Conservation (phyloP, 208 protist species). For the Leishmania aethiopica region DNA sequence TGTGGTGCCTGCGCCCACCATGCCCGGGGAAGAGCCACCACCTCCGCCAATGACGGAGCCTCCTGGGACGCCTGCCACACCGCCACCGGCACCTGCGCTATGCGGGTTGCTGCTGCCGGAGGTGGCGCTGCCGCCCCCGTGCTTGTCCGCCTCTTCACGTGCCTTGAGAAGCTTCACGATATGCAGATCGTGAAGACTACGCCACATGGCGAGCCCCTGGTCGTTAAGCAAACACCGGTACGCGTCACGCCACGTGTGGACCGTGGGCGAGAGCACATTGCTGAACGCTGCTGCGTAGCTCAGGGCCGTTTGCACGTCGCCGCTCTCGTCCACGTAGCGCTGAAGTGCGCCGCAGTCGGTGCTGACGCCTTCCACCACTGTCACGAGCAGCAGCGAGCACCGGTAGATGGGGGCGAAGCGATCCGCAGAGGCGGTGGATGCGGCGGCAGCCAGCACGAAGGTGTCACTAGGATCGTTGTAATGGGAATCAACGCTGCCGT, state of each 20-base stretch:
- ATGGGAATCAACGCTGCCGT: conserved; percentile 1
- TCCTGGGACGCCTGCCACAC: background rate
- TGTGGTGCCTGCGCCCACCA: background rate
- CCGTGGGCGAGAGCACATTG: conserved; percentile 25
- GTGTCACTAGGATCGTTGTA: background rate
- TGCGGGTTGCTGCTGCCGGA: background rate
- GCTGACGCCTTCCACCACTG: conserved; percentile 55
- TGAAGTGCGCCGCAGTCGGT: conserved; percentile 52
- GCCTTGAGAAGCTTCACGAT: conserved; percentile 43
- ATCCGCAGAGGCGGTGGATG: background rate
- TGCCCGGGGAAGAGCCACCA: background rate
- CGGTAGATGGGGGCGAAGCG: conserved; percentile 15
- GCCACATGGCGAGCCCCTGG: conserved; percentile 51
- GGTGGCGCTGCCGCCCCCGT: background rate
- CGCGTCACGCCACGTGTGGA: conserved; percentile 63
- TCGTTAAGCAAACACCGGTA: conserved; percentile 66
- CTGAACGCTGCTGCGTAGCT: conserved; percentile 66
- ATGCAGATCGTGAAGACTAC: conserved; percentile 64
- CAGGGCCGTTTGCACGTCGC: conserved; percentile 70
- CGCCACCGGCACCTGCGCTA: background rate
- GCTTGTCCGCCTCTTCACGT: conserved; percentile 22
- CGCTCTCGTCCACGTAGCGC: conserved; percentile 81
- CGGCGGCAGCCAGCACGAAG: background rate
- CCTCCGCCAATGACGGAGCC: conserved; percentile 1
- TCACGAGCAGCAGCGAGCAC: conserved; percentile 66